Evolutionary conservation across 2,329 filamentous ascomycete genomes (phyloP).

Genomic region (Cladosporium sp.): DNA sequence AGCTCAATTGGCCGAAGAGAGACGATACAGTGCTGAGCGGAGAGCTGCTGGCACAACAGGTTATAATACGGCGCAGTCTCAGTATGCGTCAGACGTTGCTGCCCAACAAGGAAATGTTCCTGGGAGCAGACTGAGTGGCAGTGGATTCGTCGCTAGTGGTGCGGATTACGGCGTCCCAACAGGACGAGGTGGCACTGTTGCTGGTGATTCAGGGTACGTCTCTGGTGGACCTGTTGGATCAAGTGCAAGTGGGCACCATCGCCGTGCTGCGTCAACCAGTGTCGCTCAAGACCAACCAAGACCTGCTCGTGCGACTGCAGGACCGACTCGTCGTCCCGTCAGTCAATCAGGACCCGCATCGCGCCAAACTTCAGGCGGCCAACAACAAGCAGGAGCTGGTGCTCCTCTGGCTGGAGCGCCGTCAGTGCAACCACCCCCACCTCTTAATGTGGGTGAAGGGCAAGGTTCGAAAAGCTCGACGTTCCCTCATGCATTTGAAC

Average conservation of each 20-base stretch:
- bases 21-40: conserved; percentile 58
- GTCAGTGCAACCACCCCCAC: conserved; percentile 21
- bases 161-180: conserved; percentile 33
- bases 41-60: conserved; percentile 41
- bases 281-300: conserved; percentile 30
- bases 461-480: conserved; percentile 54
- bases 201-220: conserved; percentile 16
- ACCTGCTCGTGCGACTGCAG: conserved; percentile 25
- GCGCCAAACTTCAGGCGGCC: conserved; percentile 25
- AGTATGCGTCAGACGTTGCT: conserved; percentile 32
- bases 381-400: conserved; percentile 23
- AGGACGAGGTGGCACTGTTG: conserved; percentile 7
- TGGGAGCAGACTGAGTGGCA: conserved; percentile 25
- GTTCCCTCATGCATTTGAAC: conserved; percentile 95
- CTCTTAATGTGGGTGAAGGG: conserved; percentile 21
- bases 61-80: conserved; percentile 27
- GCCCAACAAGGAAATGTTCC: conserved; percentile 29
- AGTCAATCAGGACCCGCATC: conserved; percentile 20
- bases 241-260: conserved; percentile 3
- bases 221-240: conserved; percentile 9
- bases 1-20: conserved; percentile 55
- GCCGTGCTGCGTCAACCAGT: conserved; percentile 21
- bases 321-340: conserved; percentile 6
- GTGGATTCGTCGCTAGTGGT: conserved; percentile 33
- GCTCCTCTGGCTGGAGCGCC: conserved; percentile 24